A percentile compares a stretch with the other conserved stretches of the same genome.
phyloP scores from a whole-genome alignment of 805 yeast species.

The Saccharomycopsis synnaedendra region DNA sequence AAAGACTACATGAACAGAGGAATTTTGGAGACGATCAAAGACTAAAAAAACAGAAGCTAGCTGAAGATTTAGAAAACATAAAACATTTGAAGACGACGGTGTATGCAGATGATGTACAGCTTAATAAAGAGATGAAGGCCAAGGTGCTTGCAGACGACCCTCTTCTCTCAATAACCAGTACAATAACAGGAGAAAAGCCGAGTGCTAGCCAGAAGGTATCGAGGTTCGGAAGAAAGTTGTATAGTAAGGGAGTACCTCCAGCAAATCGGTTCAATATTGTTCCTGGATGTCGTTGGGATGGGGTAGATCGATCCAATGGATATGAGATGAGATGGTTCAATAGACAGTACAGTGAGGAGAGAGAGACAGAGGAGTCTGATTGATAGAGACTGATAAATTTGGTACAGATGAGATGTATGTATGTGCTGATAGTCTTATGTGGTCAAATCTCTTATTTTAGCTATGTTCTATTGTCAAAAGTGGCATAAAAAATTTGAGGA shows the following conservation, averaged over 20 bases:
- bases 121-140: conserved; percentile 8
- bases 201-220: conserved; percentile 18
- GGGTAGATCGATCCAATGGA: conserved; percentile 81
- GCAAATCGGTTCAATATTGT: conserved; percentile 63
- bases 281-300: conserved; percentile 89
- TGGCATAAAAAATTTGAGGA: too few species aligned
- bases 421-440: too few species aligned
- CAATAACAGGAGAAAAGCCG: conserved; percentile 4
- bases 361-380: too few species aligned
- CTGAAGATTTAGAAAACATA: neutral
- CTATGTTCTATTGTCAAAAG: too few species aligned
- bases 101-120: conserved; percentile 4
- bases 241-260: conserved; percentile 31
- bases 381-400: too few species aligned
- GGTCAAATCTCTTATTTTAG: too few species aligned
- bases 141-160: conserved; percentile 13
- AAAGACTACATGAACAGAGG: neutral
- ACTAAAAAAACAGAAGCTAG: conserved; percentile 1
- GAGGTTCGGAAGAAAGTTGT: conserved; percentile 39
- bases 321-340: conserved; percentile 58
- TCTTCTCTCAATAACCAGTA: conserved; percentile 15
- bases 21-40: neutral
- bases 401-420: too few species aligned
- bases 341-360: conserved; percentile 2
- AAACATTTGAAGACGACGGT: conserved; percentile 7